phyloP scores from a whole-genome alignment of 257 asterid species.

The Lithospermum erythrorhizon region DNA sequence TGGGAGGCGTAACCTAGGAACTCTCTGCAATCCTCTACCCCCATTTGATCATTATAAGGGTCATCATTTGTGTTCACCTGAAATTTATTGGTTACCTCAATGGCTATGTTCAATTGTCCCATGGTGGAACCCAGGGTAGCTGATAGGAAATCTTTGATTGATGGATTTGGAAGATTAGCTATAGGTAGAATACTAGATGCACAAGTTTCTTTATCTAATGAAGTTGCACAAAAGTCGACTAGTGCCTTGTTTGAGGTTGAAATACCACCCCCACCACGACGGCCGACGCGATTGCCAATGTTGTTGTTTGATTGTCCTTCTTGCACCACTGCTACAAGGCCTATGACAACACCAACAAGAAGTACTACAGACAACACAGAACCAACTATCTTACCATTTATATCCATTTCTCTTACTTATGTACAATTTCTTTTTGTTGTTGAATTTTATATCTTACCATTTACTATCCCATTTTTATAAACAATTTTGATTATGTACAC shows the following conservation, averaged over 20 bases:
- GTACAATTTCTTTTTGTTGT: background rate
- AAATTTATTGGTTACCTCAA: slow-evolving; percentile 15
- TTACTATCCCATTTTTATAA: too few species aligned
- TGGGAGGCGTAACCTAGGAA: slow-evolving; percentile 34
- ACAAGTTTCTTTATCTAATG: slow-evolving; percentile 41
- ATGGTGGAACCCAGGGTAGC: slow-evolving; percentile 19
- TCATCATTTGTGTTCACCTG: slow-evolving; percentile 21
- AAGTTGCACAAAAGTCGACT: slow-evolving; percentile 37
- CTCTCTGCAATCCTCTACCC: slow-evolving; percentile 50
- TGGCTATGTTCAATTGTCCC: slow-evolving; percentile 25
- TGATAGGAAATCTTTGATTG: background rate
- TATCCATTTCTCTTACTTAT: background rate
- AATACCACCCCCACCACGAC: background rate
- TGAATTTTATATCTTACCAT: background rate
- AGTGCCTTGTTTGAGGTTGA: slow-evolving; percentile 26
- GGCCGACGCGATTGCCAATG: background rate
- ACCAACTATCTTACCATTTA: slow-evolving; percentile 35
- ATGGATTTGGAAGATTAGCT: slow-evolving; percentile 13
- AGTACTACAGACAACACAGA: slow-evolving; percentile 38
- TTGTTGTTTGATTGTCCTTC: background rate
- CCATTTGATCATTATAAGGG: slow-evolving; percentile 22
- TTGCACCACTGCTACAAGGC: slow-evolving; percentile 28
- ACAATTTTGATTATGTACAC: too few species aligned
- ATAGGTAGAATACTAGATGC: slow-evolving; percentile 25
- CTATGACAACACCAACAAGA: slow-evolving; percentile 48